phyloP scores from a whole-genome alignment of 1,284 basidiomycete species.

The Ustilago sp. region DNA sequence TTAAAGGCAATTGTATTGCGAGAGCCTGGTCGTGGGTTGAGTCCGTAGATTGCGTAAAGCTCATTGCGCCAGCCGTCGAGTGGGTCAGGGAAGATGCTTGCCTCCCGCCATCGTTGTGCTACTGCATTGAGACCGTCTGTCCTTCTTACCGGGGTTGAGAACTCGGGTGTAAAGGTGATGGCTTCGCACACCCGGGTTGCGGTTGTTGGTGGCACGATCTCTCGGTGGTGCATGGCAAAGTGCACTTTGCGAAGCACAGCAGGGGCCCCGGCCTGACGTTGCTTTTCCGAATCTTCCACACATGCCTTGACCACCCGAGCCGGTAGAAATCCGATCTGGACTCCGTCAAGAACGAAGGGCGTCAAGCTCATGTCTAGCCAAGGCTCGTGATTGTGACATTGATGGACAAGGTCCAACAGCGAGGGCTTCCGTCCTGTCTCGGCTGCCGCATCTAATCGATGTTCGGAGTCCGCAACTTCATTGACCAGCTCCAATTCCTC shows the following conservation, averaged over 20 bases:
- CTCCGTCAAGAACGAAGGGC: conserved; percentile 55
- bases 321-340: conserved; percentile 63
- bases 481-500: conserved; percentile 31
- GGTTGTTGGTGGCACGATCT: conserved; percentile 30
- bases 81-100: conserved; percentile 54
- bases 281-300: conserved; percentile 30
- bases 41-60: conserved; percentile 61
- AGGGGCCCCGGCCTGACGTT: conserved; percentile 8
- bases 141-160: conserved; percentile 32
- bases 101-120: conserved; percentile 49
- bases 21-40: conserved; percentile 24
- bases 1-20: conserved; percentile 76
- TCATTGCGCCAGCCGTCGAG: conserved; percentile 69
- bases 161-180: conserved; percentile 35
- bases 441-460: conserved; percentile 9
- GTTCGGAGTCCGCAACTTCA: conserved; percentile 29
- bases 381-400: conserved; percentile 65
- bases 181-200: conserved; percentile 24
- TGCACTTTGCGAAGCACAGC: conserved; percentile 30
- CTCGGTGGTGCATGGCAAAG: conserved; percentile 40
- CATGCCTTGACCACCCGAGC: conserved; percentile 50
- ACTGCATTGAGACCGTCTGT: conserved; percentile 43
- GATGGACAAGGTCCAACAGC: conserved; percentile 53
- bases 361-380: conserved; percentile 55
- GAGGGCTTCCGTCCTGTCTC: conserved; percentile 12